Evolutionary conservation across 306 rosid genomes (phyloP).

Genomic region (Cucumis hystrix): DNA sequence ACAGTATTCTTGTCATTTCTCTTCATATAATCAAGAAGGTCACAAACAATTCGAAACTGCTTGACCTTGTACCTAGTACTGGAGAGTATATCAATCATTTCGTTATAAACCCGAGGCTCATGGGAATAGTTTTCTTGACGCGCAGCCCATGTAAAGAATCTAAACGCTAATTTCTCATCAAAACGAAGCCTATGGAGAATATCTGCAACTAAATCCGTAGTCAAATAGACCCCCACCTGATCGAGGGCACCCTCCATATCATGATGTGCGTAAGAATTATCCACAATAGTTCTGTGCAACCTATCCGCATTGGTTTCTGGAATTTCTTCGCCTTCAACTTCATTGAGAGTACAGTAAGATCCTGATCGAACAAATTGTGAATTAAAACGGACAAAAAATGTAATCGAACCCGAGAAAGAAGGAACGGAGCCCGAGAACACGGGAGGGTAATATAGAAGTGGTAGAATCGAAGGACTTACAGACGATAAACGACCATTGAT

Average conservation of each 20-base stretch:
- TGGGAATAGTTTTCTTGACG: conserved; percentile 59
- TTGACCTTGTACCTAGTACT: conserved; percentile 59
- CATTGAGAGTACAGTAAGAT: background rate
- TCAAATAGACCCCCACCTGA: conserved; percentile 28
- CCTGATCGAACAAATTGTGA: background rate
- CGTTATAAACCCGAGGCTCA: conserved; percentile 51
- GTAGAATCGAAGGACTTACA: conserved; percentile 2
- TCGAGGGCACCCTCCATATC: conserved; percentile 58
- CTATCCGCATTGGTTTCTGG: conserved; percentile 17
- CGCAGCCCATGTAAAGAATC: conserved; percentile 86
- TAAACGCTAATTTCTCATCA: conserved; percentile 77
- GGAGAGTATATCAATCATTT: conserved; percentile 75
- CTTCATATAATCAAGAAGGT: conserved; percentile 77
- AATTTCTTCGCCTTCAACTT: background rate
- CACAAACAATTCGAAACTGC: conserved; percentile 82
- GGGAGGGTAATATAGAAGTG: background rate
- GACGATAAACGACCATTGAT: background rate
- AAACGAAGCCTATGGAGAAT: conserved; percentile 51
- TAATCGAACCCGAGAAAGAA: background rate
- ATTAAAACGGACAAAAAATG: background rate
- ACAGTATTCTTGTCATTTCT: conserved; percentile 45
- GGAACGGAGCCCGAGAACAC: background rate
- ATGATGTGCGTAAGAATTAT: conserved; percentile 34
- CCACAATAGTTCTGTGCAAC: conserved; percentile 29
- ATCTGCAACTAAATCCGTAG: conserved; percentile 53